Percentiles rank a stretch among this genome's conserved stretches.
Conservation (phyloP, 2,329 filamentous ascomycete species). For the Talaromyces sp. region DNA sequence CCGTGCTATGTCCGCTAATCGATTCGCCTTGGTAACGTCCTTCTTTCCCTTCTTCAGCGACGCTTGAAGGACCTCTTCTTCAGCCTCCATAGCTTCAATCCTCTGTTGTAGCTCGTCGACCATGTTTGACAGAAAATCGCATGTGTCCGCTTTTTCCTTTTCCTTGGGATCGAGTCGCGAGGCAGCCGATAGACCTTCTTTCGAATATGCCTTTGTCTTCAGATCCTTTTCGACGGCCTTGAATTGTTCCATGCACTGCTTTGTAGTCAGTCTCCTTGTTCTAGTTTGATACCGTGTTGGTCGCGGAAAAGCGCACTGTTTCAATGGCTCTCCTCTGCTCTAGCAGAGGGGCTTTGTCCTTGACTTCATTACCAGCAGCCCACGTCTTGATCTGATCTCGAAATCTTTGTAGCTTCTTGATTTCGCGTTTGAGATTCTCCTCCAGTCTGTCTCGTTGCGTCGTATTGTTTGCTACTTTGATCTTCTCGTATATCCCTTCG, state of each 20-base stretch:
- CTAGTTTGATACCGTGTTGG: neutral
- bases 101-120: conserved; percentile 91
- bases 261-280: conserved; percentile 24
- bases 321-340: conserved; percentile 96
- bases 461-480: conserved; percentile 82
- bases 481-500: conserved; percentile 95
- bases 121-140: conserved; percentile 78
- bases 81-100: conserved; percentile 87
- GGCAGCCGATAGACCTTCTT: conserved; percentile 88
- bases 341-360: conserved; percentile 93
- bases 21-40: conserved; percentile 74
- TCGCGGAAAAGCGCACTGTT: conserved; percentile 58
- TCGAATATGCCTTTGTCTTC: conserved; percentile 99
- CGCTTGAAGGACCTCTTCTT: conserved; percentile 77
- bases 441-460: conserved; percentile 98
- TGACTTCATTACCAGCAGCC: conserved; percentile 97
- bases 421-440: conserved; percentile 96
- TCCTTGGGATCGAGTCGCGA: conserved; percentile 96
- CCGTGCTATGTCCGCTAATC: conserved; percentile 78
- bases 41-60: conserved; percentile 95
- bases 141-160: conserved; percentile 83
- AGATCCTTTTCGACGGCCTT: conserved; percentile 99
- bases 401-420: conserved; percentile 97
- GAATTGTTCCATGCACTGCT: conserved; percentile 83
- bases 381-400: conserved; percentile 99